These are phyloP conservation scores for Penicillium mononematosum DNA, from an alignment of 495 filamentous ascomycete species.

Conservation along the genomic window DNA sequence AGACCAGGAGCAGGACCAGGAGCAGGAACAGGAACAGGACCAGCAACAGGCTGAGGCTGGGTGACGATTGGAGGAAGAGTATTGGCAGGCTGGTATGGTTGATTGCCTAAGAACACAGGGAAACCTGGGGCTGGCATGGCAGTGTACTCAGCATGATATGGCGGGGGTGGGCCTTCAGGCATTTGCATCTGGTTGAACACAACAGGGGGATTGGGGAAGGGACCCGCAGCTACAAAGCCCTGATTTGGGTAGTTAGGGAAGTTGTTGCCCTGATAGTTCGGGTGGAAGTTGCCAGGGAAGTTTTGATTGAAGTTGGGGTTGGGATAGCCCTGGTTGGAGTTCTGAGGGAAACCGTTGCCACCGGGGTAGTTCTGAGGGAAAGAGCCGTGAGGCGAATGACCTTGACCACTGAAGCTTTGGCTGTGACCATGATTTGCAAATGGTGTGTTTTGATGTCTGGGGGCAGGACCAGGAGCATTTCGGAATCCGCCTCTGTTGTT, in stretches of 20 bases:
- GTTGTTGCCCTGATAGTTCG: not conserved
- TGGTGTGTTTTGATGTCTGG: not conserved
- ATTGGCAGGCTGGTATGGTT: not conserved
- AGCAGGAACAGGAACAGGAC: not conserved
- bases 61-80: not conserved
- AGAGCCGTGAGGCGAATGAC: not conserved
- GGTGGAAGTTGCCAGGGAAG: not conserved
- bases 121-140: not conserved
- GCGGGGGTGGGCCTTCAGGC: not conserved
- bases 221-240: not conserved
- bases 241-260: not conserved
- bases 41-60: not conserved
- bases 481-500: constrained; percentile 1
- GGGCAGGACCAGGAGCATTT: not conserved
- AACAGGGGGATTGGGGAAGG: not conserved
- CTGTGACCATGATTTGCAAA: constrained; percentile 2
- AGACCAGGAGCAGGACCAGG: too few relatives aligned
- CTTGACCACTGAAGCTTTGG: not conserved
- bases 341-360: not conserved
- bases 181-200: constrained; percentile 1
- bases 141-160: not conserved
- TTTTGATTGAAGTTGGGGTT: not conserved
- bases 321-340: constrained; percentile 7
- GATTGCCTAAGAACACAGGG: not conserved
- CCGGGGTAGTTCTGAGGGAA: not conserved